Base-by-base conservation (phyloP, 2,329 filamentous ascomycete genomes). In the Ophiostoma quercus region DNA sequence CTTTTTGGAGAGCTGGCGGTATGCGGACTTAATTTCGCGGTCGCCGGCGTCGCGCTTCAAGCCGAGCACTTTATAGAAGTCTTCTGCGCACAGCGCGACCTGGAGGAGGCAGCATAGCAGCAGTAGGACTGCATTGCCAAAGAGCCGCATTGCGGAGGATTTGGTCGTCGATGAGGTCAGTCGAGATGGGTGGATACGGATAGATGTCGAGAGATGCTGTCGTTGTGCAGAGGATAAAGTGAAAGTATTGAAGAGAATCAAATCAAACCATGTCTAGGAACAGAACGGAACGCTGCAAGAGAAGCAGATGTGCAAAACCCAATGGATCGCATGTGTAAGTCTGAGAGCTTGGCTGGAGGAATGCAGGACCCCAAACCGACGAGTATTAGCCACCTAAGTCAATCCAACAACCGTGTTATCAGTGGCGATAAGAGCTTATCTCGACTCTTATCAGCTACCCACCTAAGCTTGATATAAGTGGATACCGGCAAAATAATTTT, bases 11-110 rank as follows among this genome's bases (percentile, higher is more conserved):
- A 99, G 84, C 71, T 88, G 89, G 71, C 94, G 88, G 80, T 99
- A 99, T 29, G 95, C 94, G 65, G 91, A 91, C 80, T 99, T 99
- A 78, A 99, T 90, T 76, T 98, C 90, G 76, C 89, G 89, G 69
- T 97, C 93, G 66, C 87, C 89, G 19, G 94, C 94, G 71, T 89
- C 84, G 76, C 88, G 92, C 76, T 90, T 86, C 73, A 99, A 81
- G 69, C 91, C 92, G 34, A 99, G 87, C 71, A 97, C 81, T 88
- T 96, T 67, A 80, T 95, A 95, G 77, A 89, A 94, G 78, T 95
- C 92, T 76, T 94, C 84, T 54, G 83, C 83, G 78, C 85, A 87
- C 70, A 85, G 74, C 22, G 80, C 85, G 71, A 88, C 74, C 75
- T 88, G 85, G 71, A 83, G 76, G 14, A 89, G 76, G 63, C 82